Percentiles rank a stretch among this genome's conserved stretches.
Evolutionary conservation across 257 asterid genomes (phyloP).

Genomic region (Salvia miltiorrhiza): DNA sequence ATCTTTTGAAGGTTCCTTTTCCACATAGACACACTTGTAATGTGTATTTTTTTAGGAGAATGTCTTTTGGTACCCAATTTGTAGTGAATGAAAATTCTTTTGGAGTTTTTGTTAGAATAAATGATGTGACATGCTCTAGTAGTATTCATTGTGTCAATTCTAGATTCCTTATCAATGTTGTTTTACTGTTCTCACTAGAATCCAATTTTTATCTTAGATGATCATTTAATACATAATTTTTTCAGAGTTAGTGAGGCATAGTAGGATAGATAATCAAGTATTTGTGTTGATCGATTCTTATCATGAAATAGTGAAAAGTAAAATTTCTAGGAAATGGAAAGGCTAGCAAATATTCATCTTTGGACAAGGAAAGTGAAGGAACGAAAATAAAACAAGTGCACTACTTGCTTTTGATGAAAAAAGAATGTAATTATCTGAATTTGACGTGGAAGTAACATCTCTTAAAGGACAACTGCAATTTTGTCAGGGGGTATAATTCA

Average conservation of each 20-base stretch:
- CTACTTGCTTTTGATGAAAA: too few relatives aligned
- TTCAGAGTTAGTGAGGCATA: not conserved
- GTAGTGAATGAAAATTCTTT: not conserved
- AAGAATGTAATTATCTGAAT: too few relatives aligned
- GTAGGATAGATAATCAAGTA: not conserved
- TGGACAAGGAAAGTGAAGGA: too few relatives aligned
- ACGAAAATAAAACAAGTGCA: too few relatives aligned
- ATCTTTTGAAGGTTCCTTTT: not conserved
- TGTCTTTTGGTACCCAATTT: not conserved
- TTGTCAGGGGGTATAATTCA: too few relatives aligned
- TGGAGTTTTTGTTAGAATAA: not conserved
- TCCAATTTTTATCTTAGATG: not conserved
- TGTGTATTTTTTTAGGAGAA: not conserved
- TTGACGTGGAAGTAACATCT: too few relatives aligned
- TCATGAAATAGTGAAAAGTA: too few relatives aligned
- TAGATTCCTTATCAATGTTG: not conserved
- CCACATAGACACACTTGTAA: not conserved
- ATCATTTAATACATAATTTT: not conserved
- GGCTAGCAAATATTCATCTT: too few relatives aligned
- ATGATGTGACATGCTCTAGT: not conserved
- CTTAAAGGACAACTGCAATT: too few relatives aligned
- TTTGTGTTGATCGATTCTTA: too few relatives aligned
- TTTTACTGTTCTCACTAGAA: not conserved
- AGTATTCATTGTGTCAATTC: not conserved
- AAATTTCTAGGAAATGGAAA: too few relatives aligned